Evolutionary conservation across 2,329 filamentous ascomycete species (phyloP).

Genomic region (Diatrype stigma): DNA sequence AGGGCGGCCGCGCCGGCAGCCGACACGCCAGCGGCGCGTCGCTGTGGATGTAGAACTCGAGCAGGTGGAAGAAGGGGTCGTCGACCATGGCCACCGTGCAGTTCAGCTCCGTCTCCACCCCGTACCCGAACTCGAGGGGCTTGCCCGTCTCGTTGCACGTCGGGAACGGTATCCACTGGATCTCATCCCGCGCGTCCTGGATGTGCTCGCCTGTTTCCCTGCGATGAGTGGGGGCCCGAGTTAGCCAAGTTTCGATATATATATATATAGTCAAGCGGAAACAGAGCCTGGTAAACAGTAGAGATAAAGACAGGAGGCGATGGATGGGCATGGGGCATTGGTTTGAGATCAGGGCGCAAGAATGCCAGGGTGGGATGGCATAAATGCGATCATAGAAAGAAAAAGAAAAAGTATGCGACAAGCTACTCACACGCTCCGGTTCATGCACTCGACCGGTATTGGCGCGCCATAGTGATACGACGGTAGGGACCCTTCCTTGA

Average conservation of each 20-base stretch:
- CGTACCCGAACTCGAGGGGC: constrained; percentile 83
- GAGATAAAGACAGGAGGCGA: no score
- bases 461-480: constrained; percentile 64
- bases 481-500: constrained; percentile 43
- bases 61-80: constrained; percentile 80
- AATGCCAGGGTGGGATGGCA: not conserved
- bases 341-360: not conserved
- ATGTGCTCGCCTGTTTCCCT: constrained; percentile 90
- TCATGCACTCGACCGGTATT: constrained; percentile 69
- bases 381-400: not conserved
- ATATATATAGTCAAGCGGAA: no score
- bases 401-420: no score
- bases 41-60: constrained; percentile 97
- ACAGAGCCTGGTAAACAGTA: no score
- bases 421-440: constrained; percentile 61
- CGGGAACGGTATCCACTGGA: constrained; percentile 90
- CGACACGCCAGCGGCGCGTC: constrained; percentile 92
- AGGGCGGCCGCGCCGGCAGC: constrained; percentile 70
- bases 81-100: constrained; percentile 75
- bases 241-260: no score
- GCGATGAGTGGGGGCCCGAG: no score
- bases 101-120: constrained; percentile 74
- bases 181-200: constrained; percentile 72
- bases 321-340: no score
- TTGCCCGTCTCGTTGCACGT: constrained; percentile 81